These are phyloP conservation scores for Trichoderma asperelloides DNA, from an alignment of 495 filamentous ascomycete species.

Conservation along the genomic window DNA sequence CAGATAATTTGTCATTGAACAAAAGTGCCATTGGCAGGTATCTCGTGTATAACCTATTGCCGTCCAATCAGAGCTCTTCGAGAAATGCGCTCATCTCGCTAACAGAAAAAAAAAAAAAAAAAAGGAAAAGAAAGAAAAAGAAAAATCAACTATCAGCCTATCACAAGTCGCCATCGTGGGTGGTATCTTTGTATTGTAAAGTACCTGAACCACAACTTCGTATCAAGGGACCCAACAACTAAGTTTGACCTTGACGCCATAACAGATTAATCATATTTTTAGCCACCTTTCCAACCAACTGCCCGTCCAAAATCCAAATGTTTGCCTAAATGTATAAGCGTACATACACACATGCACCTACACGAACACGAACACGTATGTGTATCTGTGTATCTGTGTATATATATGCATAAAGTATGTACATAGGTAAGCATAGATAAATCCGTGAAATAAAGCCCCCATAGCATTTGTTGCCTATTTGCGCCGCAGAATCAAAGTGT, in stretches of 20 bases:
- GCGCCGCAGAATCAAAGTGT: background rate
- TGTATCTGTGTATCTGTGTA: background rate
- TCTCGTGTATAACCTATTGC: background rate
- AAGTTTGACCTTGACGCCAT: background rate
- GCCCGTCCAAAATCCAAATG: background rate
- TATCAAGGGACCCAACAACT: background rate
- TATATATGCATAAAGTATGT: background rate
- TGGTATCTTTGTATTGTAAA: background rate
- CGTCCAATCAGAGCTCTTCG: background rate
- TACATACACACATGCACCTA: background rate
- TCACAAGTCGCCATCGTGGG: background rate
- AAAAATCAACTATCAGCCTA: background rate
- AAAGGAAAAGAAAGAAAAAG: background rate
- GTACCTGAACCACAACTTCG: background rate
- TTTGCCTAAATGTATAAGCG: background rate
- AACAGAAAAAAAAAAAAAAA: background rate
- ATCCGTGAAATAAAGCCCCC: background rate
- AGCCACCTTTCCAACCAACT: background rate
- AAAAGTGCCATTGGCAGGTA: background rate
- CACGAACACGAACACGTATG: background rate
- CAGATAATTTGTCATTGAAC: slow-evolving; percentile 6
- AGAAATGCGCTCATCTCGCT: background rate
- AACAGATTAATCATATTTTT: background rate
- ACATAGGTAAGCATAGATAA: background rate
- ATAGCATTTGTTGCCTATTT: background rate